phyloP scores from a whole-genome alignment of 2,329 filamentous ascomycete species.

The Neobulgaria alba region DNA sequence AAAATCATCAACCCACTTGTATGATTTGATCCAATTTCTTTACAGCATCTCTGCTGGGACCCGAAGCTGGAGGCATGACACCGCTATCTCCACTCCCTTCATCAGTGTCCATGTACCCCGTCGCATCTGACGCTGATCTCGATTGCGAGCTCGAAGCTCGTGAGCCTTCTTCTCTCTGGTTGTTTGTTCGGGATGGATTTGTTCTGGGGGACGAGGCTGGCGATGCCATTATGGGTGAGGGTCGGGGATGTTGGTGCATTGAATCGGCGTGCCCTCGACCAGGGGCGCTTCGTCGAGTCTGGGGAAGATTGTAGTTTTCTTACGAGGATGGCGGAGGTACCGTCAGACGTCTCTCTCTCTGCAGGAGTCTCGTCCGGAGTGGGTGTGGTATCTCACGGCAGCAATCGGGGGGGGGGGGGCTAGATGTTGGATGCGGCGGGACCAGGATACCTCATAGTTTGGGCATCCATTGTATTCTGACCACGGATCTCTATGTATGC shows the following conservation, averaged over 20 bases:
- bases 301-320: conserved; percentile 17
- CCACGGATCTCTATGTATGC: neutral
- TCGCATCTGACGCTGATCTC: conserved; percentile 39
- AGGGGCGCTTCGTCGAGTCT: conserved; percentile 9
- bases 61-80: conserved; percentile 36
- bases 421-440: conserved; percentile 23
- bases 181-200: conserved; percentile 65
- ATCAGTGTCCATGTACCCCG: conserved; percentile 40
- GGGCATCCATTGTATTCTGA: conserved; percentile 27
- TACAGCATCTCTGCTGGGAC: conserved; percentile 56
- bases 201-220: conserved; percentile 64
- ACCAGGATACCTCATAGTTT: conserved; percentile 27
- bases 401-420: conserved; percentile 20
- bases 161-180: conserved; percentile 56
- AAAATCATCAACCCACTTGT: conserved; percentile 49
- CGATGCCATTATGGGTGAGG: conserved; percentile 62
- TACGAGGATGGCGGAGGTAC: conserved; percentile 1
- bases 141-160: conserved; percentile 29
- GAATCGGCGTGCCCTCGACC: conserved; percentile 21
- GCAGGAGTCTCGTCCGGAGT: conserved; percentile 15
- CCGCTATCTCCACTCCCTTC: conserved; percentile 35
- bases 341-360: conserved; percentile 12
- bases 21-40: conserved; percentile 89
- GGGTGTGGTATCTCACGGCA: conserved; percentile 17
- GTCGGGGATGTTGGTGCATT: conserved; percentile 89